Base-by-base conservation (phyloP, 2,329 filamentous ascomycete species). In the Monilinia aucupariae region DNA sequence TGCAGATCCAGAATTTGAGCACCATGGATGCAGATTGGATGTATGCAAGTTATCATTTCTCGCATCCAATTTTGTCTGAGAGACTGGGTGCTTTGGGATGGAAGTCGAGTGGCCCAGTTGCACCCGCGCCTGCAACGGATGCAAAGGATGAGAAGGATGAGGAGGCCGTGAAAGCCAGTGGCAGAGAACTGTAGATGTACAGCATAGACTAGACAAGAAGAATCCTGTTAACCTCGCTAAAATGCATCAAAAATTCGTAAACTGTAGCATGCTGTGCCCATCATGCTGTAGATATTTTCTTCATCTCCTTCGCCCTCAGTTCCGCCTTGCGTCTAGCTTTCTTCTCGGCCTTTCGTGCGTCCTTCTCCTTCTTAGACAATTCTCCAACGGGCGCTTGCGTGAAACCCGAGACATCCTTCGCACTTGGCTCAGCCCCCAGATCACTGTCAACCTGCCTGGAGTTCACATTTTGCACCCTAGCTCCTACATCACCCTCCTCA, bases 11-110 rank as follows among this genome's bases (percentile, higher is more conserved):
- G 80, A 99, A 99, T 75, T 82, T 99, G 69, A 96, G 91, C 77
- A 96, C 91, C 66, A 97, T 99, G 93, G 94, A 99, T 72, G 94
- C 94, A 34, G 96, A 99, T 78, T 96, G 90, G 89, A 86, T 97
- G 84, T 99, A 96, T 77, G 94, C 94, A 61, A 96, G 89, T 78
- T 99, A 97, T 81, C 92, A 99, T 79, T 97, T 96, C 82, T 97
- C 93, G 30, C 94, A 99, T 78, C 94, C 94, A 0, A 97, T 97
- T 69, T 81, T 99, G 69, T 90, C 92, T 1, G 96, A 99, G 82
- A 86, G 94, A 72, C 82, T 99, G 71, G 91, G 90, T 76, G 94
- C 93, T 1, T 83, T 99, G 65, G 88, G 90, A 68, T 99, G 93
- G 92, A 84, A 83, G 72, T 75, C 80, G 25, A 77, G 78, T 62